These are phyloP conservation scores for Trichoderma arundinaceum DNA, from an alignment of 2,329 filamentous ascomycete genomes.

Conservation along the genomic window DNA sequence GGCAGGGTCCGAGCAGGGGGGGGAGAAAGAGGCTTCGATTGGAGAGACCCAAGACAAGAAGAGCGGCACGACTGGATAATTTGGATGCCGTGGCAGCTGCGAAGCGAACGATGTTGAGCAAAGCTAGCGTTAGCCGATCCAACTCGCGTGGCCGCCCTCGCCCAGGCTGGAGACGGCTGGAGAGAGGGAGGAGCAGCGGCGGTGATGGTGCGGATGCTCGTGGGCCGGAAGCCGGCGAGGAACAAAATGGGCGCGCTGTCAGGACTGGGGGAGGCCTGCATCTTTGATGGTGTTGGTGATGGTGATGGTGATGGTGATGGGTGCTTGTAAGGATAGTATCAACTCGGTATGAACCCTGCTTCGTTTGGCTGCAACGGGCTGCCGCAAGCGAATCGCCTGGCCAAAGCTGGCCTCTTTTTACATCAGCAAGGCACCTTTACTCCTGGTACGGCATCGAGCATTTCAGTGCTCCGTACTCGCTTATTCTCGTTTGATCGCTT, in stretches of 20 bases:
- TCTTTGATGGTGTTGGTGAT: not conserved
- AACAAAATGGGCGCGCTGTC: not conserved
- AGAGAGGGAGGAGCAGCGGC: not conserved
- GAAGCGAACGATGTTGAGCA: not conserved
- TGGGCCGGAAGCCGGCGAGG: not conserved
- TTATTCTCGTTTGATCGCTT: not conserved
- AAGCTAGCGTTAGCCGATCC: not conserved
- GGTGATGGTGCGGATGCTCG: not conserved
- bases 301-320: not conserved
- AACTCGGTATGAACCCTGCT: not conserved
- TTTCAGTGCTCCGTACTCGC: not conserved
- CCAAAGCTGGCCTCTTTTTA: no score
- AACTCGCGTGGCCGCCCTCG: not conserved
- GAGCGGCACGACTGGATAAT: not conserved
- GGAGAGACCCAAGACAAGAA: not conserved
- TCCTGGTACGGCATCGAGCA: no score
- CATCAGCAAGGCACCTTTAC: not conserved
- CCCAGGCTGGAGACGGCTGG: not conserved
- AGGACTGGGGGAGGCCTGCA: not conserved
- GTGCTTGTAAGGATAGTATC: no score
- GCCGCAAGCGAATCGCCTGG: constrained; percentile 8
- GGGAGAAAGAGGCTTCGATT: constrained; percentile 7
- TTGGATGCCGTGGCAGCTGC: not conserved
- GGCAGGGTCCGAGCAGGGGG: constrained; percentile 9
- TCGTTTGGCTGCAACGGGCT: not conserved